Evolutionary conservation across 805 yeast species (phyloP).

Genomic region (Kodamaea sagamina): DNA sequence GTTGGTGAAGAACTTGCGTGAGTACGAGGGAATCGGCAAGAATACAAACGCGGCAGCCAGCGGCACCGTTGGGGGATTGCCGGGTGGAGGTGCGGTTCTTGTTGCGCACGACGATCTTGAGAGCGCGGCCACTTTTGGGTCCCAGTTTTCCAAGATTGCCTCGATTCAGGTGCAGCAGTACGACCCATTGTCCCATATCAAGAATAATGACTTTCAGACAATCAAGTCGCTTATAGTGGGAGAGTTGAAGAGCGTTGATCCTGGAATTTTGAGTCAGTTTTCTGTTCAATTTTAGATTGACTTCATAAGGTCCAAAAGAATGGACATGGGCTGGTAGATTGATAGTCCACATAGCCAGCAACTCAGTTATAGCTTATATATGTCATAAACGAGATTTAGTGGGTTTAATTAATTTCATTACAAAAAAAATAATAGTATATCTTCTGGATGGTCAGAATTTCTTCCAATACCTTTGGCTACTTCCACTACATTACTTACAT

Average conservation of each 20-base stretch:
- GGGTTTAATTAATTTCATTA: no score
- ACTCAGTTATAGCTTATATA: no score
- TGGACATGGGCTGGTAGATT: not conserved
- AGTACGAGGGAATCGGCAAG: constrained; percentile 30
- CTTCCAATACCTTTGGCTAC: no score
- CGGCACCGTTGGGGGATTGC: constrained; percentile 17
- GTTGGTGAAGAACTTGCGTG: constrained; percentile 30
- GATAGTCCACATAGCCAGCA: no score
- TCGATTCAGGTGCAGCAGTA: constrained; percentile 59
- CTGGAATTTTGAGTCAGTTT: constrained; percentile 4
- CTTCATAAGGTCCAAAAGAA: no score
- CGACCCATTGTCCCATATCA: constrained; percentile 69
- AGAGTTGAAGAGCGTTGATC: constrained; percentile 30
- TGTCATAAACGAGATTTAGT: no score
- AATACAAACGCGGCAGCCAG: constrained; percentile 15
- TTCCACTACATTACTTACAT: no score
- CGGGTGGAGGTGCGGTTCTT: constrained; percentile 21
- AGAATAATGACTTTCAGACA: constrained; percentile 32
- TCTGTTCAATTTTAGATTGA: constrained; percentile 6
- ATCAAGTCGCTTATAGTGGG: constrained; percentile 30
- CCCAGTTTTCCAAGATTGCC: constrained; percentile 73
- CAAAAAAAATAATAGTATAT: no score
- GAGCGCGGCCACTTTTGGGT: constrained; percentile 69
- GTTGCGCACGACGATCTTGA: constrained; percentile 63
- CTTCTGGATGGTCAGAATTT: no score